Percentiles rank a stretch among this genome's conserved stretches.
These are phyloP conservation scores for Ceratobasidium sp. DNA, from an alignment of 1,284 basidiomycete species.

Conservation along the genomic window DNA sequence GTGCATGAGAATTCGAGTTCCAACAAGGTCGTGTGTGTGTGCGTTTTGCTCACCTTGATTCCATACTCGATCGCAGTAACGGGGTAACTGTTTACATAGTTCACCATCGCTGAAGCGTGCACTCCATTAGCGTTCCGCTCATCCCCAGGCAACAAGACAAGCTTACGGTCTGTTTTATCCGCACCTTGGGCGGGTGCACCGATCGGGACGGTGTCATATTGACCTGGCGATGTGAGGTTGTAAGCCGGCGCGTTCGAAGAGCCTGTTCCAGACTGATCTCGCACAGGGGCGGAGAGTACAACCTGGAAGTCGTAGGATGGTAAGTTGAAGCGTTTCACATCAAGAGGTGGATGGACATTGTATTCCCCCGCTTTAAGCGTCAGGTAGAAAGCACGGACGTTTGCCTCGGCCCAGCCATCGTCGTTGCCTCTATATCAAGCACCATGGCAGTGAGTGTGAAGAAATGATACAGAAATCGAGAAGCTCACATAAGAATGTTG, in stretches of 20 bases:
- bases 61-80: conserved; percentile 48
- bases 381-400: conserved; percentile 63
- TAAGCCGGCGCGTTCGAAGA: conserved; percentile 56
- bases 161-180: conserved; percentile 62
- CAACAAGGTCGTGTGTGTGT: conserved; percentile 32
- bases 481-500: conserved; percentile 38
- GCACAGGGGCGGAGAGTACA: conserved; percentile 61
- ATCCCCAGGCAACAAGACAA: too few species aligned
- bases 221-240: conserved; percentile 57
- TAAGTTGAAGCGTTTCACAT: not conserved
- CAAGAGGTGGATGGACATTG: conserved; percentile 55
- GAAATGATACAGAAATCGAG: not conserved
- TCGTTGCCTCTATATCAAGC: conserved; percentile 46
- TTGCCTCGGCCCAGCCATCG: conserved; percentile 65
- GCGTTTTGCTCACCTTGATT: conserved; percentile 52
- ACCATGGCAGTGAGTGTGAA: not conserved
- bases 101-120: conserved; percentile 52
- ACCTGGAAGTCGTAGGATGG: conserved; percentile 54
- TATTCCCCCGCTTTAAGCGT: conserved; percentile 61
- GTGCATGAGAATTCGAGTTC: conserved; percentile 61
- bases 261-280: conserved; percentile 62
- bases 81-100: conserved; percentile 58
- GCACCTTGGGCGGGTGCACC: conserved; percentile 63
- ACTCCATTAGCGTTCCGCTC: not conserved
- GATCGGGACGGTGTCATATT: conserved; percentile 61